Conservation (phyloP, 148 eudicot species). For the Heliosperma pusillum region DNA sequence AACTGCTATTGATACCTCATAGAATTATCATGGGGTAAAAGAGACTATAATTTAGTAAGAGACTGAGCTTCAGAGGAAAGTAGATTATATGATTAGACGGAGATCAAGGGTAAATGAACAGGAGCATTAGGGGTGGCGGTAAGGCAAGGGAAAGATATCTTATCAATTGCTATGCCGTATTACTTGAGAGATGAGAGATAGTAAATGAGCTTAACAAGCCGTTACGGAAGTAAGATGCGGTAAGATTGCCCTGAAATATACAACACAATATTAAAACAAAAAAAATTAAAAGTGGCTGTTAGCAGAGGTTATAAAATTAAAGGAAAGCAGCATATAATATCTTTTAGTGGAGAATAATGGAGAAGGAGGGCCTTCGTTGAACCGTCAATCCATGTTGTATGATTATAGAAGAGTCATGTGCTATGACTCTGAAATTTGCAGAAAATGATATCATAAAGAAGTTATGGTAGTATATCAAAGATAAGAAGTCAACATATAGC, state of each 20-base stretch:
- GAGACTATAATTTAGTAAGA: background rate
- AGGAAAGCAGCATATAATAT: too few species aligned
- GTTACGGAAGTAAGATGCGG: background rate
- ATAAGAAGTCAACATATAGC: background rate
- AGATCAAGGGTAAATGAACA: background rate
- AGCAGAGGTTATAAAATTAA: background rate
- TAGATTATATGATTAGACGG: background rate
- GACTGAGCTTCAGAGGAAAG: background rate
- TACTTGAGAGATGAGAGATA: background rate
- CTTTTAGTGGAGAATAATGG: background rate
- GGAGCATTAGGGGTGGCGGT: background rate
- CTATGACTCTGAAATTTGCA: background rate
- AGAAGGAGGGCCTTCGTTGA: background rate
- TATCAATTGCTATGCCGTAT: too few species aligned
- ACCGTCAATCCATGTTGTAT: background rate
- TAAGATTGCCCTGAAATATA: background rate
- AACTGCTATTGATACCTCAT: background rate
- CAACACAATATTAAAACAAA: background rate
- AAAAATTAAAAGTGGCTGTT: background rate
- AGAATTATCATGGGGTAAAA: background rate
- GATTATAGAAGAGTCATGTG: background rate
- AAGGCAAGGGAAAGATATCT: background rate
- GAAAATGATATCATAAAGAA: background rate
- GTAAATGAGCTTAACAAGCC: background rate
- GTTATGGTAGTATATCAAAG: background rate